Evolutionary conservation across 1,284 basidiomycete species (phyloP).

Genomic region (Exobasidium cylindrosporum): DNA sequence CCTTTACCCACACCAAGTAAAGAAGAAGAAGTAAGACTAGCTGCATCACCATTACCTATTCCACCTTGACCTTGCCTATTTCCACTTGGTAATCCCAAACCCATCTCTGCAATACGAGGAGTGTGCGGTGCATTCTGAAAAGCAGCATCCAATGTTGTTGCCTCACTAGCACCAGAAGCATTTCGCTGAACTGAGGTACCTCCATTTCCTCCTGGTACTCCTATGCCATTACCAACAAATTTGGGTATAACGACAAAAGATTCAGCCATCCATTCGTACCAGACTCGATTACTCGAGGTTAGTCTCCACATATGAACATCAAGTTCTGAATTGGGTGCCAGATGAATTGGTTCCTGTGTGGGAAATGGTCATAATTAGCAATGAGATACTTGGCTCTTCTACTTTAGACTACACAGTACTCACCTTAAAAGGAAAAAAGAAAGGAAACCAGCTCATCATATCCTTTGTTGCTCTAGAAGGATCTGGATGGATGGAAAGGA

Average conservation of each 20-base stretch:
- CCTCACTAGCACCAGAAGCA: background rate
- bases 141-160: conserved; percentile 10
- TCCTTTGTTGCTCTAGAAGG: conserved; percentile 73
- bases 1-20: background rate
- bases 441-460: conserved; percentile 98
- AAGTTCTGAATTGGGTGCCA: conserved; percentile 85
- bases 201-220: background rate
- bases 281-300: conserved; percentile 73
- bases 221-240: background rate
- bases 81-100: conserved; percentile 10
- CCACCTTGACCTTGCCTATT: too few species aligned
- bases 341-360: conserved; percentile 78
- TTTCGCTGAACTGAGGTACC: background rate
- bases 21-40: background rate
- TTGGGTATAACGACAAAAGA: conserved; percentile 65
- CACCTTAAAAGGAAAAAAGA: conserved; percentile 82
- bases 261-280: conserved; percentile 99
- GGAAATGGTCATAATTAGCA: too few species aligned
- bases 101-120: conserved; percentile 32
- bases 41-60: conserved; percentile 14
- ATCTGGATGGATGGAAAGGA: conserved; percentile 89
- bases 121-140: conserved; percentile 49
- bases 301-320: conserved; percentile 92
- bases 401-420: conserved; percentile 4
- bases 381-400: background rate